Percentiles rank a stretch among this genome's conserved stretches.
These are phyloP conservation scores for Paraphoma chrysanthemicola DNA, from an alignment of 2,329 filamentous ascomycete species.

Conservation along the genomic window DNA sequence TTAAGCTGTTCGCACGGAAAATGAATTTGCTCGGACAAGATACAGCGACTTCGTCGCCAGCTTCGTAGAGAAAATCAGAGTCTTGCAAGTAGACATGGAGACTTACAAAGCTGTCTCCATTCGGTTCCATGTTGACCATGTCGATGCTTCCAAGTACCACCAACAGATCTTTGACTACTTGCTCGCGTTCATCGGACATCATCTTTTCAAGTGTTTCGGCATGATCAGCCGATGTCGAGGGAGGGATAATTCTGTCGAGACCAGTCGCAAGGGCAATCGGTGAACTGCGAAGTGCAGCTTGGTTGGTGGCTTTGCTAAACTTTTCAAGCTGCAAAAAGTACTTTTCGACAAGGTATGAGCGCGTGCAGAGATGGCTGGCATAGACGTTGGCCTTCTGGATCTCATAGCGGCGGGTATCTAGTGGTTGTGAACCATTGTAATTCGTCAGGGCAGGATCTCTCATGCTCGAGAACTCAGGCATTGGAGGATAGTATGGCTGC, in stretches of 20 bases:
- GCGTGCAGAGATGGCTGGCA: conserved; percentile 78
- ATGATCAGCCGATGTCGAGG: conserved; percentile 10
- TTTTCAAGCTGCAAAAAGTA: conserved; percentile 80
- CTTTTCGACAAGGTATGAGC: conserved; percentile 85
- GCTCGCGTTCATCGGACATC: conserved; percentile 78
- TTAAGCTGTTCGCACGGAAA: conserved; percentile 10
- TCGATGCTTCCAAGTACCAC: conserved; percentile 78
- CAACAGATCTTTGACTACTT: conserved; percentile 81
- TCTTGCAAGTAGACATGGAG: conserved; percentile 16
- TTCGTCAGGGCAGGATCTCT: conserved; percentile 33
- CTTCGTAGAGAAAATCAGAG: conserved; percentile 17
- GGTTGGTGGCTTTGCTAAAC: conserved; percentile 55
- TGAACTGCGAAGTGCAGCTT: conserved; percentile 50
- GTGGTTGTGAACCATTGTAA: conserved; percentile 33
- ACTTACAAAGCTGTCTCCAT: conserved; percentile 69
- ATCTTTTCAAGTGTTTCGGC: conserved; percentile 63
- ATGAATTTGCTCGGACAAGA: conserved; percentile 13
- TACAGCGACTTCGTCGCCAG: conserved; percentile 5
- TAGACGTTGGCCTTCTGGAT: conserved; percentile 94
- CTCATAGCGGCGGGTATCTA: conserved; percentile 65
- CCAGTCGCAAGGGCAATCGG: conserved; percentile 31
- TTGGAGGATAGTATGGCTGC: conserved; percentile 45
- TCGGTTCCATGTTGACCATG: conserved; percentile 83
- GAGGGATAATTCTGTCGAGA: conserved; percentile 37
- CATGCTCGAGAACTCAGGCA: conserved; percentile 43